phyloP scores from a whole-genome alignment of 768 basidiomycete genomes.

The Lactarius hatsudake region DNA sequence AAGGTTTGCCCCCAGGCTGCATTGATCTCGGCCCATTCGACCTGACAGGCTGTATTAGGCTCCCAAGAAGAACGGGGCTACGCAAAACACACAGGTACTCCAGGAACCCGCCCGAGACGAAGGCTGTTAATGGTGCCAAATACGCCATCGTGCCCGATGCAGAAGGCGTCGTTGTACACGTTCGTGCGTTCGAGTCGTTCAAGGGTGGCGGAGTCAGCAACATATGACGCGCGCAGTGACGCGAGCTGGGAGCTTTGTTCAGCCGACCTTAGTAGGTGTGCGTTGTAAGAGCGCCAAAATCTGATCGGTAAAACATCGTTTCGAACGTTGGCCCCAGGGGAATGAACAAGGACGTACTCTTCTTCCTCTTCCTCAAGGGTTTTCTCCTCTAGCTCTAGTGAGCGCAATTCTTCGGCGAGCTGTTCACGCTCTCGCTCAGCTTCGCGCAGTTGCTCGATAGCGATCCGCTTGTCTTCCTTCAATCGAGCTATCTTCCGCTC shows the following conservation, averaged over 20 bases:
- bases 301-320: slow-evolving; percentile 38
- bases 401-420: slow-evolving; percentile 67
- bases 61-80: background rate
- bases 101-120: slow-evolving; percentile 82
- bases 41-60: slow-evolving; percentile 42
- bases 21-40: slow-evolving; percentile 98
- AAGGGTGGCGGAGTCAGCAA: slow-evolving; percentile 68
- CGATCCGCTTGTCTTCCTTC: slow-evolving; percentile 63
- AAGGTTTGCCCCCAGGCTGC: slow-evolving; percentile 98
- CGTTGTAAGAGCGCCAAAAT: slow-evolving; percentile 81
- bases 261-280: slow-evolving; percentile 61
- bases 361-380: slow-evolving; percentile 79
- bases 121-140: slow-evolving; percentile 99
- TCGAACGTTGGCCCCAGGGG: background rate
- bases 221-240: slow-evolving; percentile 73
- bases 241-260: slow-evolving; percentile 68
- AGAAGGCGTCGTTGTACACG: slow-evolving; percentile 94
- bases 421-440: slow-evolving; percentile 76
- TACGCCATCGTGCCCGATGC: slow-evolving; percentile 90
- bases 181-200: slow-evolving; percentile 89
- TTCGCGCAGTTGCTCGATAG: slow-evolving; percentile 69
- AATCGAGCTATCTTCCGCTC: slow-evolving; percentile 72
- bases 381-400: slow-evolving; percentile 74
- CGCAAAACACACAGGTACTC: slow-evolving; percentile 59
- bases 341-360: slow-evolving; percentile 49